Conservation (phyloP, 441 rosid species). For the Adansonia madagascariensis region DNA sequence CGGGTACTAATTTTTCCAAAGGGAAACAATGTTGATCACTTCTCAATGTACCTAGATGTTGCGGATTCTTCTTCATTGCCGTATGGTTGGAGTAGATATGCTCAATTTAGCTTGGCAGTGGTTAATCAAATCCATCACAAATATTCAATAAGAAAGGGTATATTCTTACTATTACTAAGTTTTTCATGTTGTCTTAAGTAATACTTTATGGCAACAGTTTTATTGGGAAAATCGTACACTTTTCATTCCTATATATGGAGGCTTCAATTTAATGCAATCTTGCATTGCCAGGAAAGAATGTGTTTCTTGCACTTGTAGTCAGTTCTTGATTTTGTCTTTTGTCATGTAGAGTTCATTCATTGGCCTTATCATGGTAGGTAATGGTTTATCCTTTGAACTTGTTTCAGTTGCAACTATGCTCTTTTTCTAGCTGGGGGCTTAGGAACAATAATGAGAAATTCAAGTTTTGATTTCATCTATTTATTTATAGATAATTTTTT, state of each 20-base stretch:
- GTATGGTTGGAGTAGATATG: conserved; percentile 92
- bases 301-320: background rate
- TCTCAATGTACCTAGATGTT: conserved; percentile 23
- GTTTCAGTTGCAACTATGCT: background rate
- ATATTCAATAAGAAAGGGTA: conserved; percentile 79
- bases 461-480: background rate
- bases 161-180: background rate
- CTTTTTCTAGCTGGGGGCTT: background rate
- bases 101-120: conserved; percentile 82
- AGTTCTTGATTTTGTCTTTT: conserved; percentile 1
- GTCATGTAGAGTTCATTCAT: background rate
- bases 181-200: background rate
- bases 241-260: background rate
- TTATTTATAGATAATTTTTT: background rate
- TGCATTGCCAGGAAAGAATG: background rate
- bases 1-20: conserved; percentile 81
- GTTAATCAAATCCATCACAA: conserved; percentile 32
- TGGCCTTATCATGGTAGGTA: background rate
- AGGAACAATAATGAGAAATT: background rate
- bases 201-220: background rate
- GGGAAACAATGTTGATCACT: conserved; percentile 48
- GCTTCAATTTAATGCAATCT: background rate
- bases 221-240: background rate
- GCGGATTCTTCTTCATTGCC: conserved; percentile 76
- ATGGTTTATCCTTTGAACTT: background rate